Evolutionary conservation across 805 yeast genomes (phyloP).

Genomic region (Cephaloascus albidus): DNA sequence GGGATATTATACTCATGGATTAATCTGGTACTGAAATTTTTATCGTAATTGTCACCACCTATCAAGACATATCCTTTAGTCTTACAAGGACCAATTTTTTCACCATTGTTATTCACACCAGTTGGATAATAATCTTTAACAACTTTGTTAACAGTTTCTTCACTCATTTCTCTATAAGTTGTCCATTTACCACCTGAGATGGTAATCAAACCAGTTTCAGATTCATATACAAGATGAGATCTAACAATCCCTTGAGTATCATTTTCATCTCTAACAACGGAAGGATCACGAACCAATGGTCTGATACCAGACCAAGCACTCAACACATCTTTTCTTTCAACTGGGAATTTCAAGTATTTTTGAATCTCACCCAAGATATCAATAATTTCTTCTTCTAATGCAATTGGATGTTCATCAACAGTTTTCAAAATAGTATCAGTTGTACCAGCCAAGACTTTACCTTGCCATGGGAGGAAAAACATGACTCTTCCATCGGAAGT

Average conservation of each 20-base stretch:
- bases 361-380: slow-evolving; percentile 83
- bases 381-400: slow-evolving; percentile 80
- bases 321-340: slow-evolving; percentile 80
- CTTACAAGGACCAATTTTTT: slow-evolving; percentile 29
- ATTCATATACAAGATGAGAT: slow-evolving; percentile 69
- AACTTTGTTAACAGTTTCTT: slow-evolving; percentile 78
- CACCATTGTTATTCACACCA: slow-evolving; percentile 14
- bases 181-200: slow-evolving; percentile 99
- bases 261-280: slow-evolving; percentile 34
- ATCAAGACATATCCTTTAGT: slow-evolving; percentile 49
- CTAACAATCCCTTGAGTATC: slow-evolving; percentile 85
- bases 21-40: slow-evolving; percentile 66
- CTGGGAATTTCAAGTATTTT: slow-evolving; percentile 83
- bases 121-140: slow-evolving; percentile 36
- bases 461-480: slow-evolving; percentile 98
- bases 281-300: slow-evolving; percentile 85
- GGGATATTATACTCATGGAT: slow-evolving; percentile 72
- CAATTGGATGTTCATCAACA: slow-evolving; percentile 70
- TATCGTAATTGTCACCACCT: slow-evolving; percentile 79
- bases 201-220: slow-evolving; percentile 72
- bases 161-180: slow-evolving; percentile 95
- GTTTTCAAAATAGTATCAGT: slow-evolving; percentile 80
- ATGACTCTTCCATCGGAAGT: slow-evolving; percentile 94
- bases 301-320: slow-evolving; percentile 98
- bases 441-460: slow-evolving; percentile 92